phyloP scores from a whole-genome alignment of 1,139 yeast species.

The Kodamaea ohmeri region DNA sequence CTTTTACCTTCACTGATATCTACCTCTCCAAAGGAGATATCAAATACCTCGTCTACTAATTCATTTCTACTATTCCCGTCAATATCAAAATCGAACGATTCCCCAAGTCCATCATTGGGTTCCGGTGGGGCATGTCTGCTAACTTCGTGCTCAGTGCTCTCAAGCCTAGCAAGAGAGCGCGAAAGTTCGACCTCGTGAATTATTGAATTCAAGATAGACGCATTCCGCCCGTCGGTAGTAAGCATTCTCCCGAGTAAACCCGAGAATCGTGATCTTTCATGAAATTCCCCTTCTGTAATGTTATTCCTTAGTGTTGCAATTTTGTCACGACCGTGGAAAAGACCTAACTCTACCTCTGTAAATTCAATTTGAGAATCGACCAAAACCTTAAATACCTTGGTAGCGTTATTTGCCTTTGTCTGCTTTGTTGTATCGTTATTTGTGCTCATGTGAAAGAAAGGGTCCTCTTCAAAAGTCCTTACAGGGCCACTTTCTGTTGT shows the following conservation, averaged over 20 bases:
- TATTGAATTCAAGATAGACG: conserved; percentile 4
- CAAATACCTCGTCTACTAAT: conserved; percentile 12
- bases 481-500: conserved; percentile 1
- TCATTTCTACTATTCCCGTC: conserved; percentile 2
- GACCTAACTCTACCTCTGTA: neutral
- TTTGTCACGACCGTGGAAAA: neutral
- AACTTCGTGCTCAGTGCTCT: conserved; percentile 12
- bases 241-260: neutral
- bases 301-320: neutral
- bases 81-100: conserved; percentile 1
- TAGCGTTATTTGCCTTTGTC: neutral
- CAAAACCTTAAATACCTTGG: neutral
- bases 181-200: conserved; percentile 8
- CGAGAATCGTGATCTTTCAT: too few relatives aligned
- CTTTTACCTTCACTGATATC: conserved; percentile 10
- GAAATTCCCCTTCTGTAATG: neutral
- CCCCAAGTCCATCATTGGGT: conserved; percentile 4
- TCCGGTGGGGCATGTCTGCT: conserved; percentile 5
- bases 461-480: conserved; percentile 14
- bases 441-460: conserved; percentile 16
- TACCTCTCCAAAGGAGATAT: conserved; percentile 14
- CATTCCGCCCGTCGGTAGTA: neutral
- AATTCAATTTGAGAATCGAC: neutral
- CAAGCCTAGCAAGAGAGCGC: conserved; percentile 10
- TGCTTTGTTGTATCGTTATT: conserved; percentile 7